Percentiles rank a stretch among this genome's conserved stretches.
Evolutionary conservation across 2,329 filamentous ascomycete genomes (phyloP).

Genomic region (Didymella sp.): DNA sequence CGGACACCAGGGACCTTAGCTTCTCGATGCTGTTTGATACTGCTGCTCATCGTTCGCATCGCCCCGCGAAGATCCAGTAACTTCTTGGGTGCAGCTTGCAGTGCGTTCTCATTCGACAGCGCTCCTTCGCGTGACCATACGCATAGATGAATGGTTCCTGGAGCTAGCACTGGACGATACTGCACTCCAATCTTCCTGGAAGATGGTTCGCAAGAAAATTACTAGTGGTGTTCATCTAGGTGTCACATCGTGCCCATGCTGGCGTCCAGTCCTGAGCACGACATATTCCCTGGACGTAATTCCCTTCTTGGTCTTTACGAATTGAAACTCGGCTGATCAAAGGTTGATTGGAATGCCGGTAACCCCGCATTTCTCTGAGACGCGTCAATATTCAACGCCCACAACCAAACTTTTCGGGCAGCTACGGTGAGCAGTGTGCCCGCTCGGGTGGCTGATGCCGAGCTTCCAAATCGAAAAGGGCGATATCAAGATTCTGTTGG

Average conservation of each 20-base stretch:
- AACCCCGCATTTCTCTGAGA: conserved; percentile 48
- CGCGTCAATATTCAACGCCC: conserved; percentile 30
- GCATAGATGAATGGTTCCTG: conserved; percentile 35
- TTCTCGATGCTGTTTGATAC: conserved; percentile 18
- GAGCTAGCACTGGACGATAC: conserved; percentile 33
- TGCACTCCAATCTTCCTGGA: conserved; percentile 18
- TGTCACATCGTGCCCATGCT: conserved; percentile 28
- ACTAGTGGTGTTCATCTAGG: conserved; percentile 18
- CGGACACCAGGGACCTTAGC: conserved; percentile 33
- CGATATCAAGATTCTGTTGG: not conserved
- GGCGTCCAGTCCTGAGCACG: conserved; percentile 31
- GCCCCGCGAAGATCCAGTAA: conserved; percentile 24
- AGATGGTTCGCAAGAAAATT: conserved; percentile 17
- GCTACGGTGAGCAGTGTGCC: conserved; percentile 34
- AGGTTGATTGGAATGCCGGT: conserved; percentile 32
- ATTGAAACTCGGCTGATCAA: conserved; percentile 24
- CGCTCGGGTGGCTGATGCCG: conserved; percentile 28
- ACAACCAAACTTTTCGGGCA: conserved; percentile 37
- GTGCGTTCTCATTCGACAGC: conserved; percentile 27
- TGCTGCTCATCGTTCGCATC: conserved; percentile 8
- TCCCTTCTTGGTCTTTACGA: conserved; percentile 23
- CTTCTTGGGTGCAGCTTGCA: conserved; percentile 27
- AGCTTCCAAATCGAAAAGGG: conserved; percentile 11
- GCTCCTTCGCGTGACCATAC: conserved; percentile 17
- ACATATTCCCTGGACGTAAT: conserved; percentile 27